Evolutionary conservation across 176 grass and related monocot genomes (phyloP), one percentile per base, ranked within the genome.

Genomic region (Ensete ventricosum): DNA sequence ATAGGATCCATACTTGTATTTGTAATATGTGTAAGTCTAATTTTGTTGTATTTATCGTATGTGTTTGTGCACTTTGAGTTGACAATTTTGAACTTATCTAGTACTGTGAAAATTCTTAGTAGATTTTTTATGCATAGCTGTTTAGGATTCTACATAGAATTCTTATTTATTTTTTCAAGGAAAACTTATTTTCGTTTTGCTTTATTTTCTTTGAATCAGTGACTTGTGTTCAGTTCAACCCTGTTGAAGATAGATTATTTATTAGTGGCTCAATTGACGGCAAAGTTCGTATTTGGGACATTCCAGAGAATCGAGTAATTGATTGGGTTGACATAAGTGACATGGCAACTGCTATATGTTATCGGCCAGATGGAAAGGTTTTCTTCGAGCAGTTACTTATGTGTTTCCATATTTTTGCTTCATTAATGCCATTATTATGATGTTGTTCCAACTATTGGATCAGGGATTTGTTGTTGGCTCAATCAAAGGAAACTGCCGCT

Each of bases 211-310:
- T 13, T 73, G 55, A 69, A 53, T 64, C 86, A 99, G 95, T 99
- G 25, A 99, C 95, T 8, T 89, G 86, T 53, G 82, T 99, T 59
- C 88, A 99, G 25, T 99, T 99, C 88, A 91, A 86, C 79, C 95
- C 95, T 72, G 60, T 77, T 55, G 83, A 94, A 62, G 90, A 99
- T 57, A 82, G 50, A 48, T 82, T 85, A 77, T 99, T 99, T 80
- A 89, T 99, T 50, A 99, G 82, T 27, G 96, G 96, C 72, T 99
- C 96, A 27, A 79, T 95, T 81, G 96, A 99, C 81, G 84, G 96
- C 22, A 95, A 91, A 88, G 91, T 91, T 71, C 86, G 96, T 55
- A 80, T 94, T 83, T 99, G 96, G 96, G 82, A 82, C 84, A 78
- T 85, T 81, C 64, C 78, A 74, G 88, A 91, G 5, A 94, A 76